These are phyloP conservation scores for Amanita thiersii DNA, from an alignment of 768 basidiomycete genomes.

Conservation along the genomic window DNA sequence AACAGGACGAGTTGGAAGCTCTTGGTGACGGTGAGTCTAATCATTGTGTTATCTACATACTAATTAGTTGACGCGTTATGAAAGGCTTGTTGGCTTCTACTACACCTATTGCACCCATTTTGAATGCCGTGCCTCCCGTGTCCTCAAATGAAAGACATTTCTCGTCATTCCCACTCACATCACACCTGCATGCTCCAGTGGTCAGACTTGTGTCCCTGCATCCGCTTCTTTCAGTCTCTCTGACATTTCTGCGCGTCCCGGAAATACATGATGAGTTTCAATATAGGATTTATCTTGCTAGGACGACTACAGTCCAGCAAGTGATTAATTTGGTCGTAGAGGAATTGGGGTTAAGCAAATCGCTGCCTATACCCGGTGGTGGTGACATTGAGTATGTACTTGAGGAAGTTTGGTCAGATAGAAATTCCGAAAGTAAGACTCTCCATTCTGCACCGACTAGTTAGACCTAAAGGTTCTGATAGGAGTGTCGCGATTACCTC, in stretches of 20 bases:
- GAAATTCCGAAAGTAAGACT: slow-evolving; percentile 44
- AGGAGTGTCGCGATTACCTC: slow-evolving; percentile 40
- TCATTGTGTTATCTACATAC: neutral
- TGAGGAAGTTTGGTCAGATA: slow-evolving; percentile 58
- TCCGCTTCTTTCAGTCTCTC: slow-evolving; percentile 40
- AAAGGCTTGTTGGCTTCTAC: slow-evolving; percentile 43
- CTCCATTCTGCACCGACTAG: slow-evolving; percentile 1
- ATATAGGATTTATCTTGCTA: slow-evolving; percentile 60
- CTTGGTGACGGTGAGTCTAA: slow-evolving; percentile 51
- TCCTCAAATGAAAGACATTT: slow-evolving; percentile 42
- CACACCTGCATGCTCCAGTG: slow-evolving; percentile 56
- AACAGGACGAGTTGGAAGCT: slow-evolving; percentile 57
- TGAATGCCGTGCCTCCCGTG: slow-evolving; percentile 30
- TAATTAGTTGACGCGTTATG: slow-evolving; percentile 1
- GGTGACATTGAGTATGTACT: slow-evolving; percentile 65
- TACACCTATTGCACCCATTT: slow-evolving; percentile 41
- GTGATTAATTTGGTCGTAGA: slow-evolving; percentile 42
- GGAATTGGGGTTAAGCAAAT: slow-evolving; percentile 64
- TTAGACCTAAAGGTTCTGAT: slow-evolving; percentile 10
- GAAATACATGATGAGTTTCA: slow-evolving; percentile 69
- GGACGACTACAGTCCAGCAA: slow-evolving; percentile 45
- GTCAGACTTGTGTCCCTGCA: slow-evolving; percentile 70
- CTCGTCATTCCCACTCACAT: slow-evolving; percentile 62
- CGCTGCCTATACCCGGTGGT: slow-evolving; percentile 58
- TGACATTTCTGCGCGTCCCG: slow-evolving; percentile 61